A percentile compares a stretch with the other conserved stretches of the same genome.
phyloP scores from a whole-genome alignment of 768 basidiomycete genomes.

The Chalciporus chontae region DNA sequence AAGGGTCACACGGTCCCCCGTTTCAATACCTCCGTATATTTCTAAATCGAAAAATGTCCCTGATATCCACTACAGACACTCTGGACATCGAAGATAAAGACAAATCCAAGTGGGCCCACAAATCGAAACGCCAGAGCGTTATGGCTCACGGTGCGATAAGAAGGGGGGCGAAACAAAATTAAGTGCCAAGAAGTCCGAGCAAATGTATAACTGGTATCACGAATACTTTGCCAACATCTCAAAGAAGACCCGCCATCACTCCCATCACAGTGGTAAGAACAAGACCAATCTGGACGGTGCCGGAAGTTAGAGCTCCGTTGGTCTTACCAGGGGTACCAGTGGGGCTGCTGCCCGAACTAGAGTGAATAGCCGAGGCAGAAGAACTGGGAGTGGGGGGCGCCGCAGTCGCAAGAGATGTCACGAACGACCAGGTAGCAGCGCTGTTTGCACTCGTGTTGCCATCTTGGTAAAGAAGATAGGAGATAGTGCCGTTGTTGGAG shows the following conservation, averaged over 20 bases:
- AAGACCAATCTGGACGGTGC: constrained; percentile 14
- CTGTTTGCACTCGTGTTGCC: constrained; percentile 42
- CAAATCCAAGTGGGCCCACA: not conserved
- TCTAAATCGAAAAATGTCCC: not conserved
- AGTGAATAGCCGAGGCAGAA: constrained; percentile 15
- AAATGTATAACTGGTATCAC: constrained; percentile 7
- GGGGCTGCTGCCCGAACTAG: constrained; percentile 12
- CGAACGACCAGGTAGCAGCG: constrained; percentile 45
- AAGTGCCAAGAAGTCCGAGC: no score
- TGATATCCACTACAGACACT: not conserved
- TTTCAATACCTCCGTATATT: not conserved
- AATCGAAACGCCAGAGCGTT: not conserved
- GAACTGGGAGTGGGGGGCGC: constrained; percentile 33
- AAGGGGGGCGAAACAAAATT: not conserved
- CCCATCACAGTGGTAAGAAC: constrained; percentile 12
- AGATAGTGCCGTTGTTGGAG: constrained; percentile 54
- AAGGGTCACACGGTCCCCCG: not conserved
- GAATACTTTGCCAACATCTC: not conserved
- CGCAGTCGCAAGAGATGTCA: constrained; percentile 43
- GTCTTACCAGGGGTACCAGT: constrained; percentile 13
- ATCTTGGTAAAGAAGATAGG: constrained; percentile 55
- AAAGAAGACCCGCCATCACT: constrained; percentile 15
- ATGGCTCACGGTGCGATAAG: not conserved
- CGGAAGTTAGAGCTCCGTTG: constrained; percentile 10
- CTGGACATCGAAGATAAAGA: not conserved